Percentiles rank a stretch among this genome's conserved stretches.
Conservation (phyloP, 2,329 filamentous ascomycete species). For the Clarireedia sp. region DNA sequence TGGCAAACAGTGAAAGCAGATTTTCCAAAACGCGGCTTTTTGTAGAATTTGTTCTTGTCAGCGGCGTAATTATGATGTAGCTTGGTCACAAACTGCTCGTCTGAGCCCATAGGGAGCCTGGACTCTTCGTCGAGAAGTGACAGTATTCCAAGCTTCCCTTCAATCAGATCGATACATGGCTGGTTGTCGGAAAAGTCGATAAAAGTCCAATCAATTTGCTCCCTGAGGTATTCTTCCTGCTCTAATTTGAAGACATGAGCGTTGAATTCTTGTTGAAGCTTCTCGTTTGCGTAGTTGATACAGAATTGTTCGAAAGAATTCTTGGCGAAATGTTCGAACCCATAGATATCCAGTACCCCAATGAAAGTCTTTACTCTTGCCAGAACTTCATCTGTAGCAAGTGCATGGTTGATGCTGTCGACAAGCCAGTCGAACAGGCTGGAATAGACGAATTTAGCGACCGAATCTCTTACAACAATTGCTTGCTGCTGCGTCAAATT, state of each 20-base stretch:
- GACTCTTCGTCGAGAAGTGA: constrained; percentile 94
- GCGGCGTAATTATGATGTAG: constrained; percentile 86
- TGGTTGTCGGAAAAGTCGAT: constrained; percentile 99
- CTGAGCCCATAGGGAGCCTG: constrained; percentile 89
- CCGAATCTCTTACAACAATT: constrained; percentile 88
- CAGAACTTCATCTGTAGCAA: constrained; percentile 83
- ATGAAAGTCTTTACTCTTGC: constrained; percentile 83
- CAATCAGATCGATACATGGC: constrained; percentile 96
- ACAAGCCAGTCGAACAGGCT: constrained; percentile 98
- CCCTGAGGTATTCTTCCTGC: constrained; percentile 92
- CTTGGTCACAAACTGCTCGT: constrained; percentile 95
- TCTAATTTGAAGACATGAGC: constrained; percentile 98
- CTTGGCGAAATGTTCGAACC: constrained; percentile 98
- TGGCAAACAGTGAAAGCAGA: constrained; percentile 97
- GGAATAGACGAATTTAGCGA: constrained; percentile 98
- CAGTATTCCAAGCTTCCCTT: constrained; percentile 89
- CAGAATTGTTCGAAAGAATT: constrained; percentile 99
- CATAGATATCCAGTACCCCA: constrained; percentile 97
- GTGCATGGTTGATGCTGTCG: constrained; percentile 86
- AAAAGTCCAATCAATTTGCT: constrained; percentile 98
- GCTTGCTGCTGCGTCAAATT: constrained; percentile 92
- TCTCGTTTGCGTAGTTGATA: constrained; percentile 99
- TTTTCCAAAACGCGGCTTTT: constrained; percentile 96
- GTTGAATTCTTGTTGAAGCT: constrained; percentile 98
- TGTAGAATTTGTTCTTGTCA: constrained; percentile 95